Evolutionary conservation across 2,329 filamentous ascomycete genomes (phyloP).

Genomic region (Fusarium nodosum): DNA sequence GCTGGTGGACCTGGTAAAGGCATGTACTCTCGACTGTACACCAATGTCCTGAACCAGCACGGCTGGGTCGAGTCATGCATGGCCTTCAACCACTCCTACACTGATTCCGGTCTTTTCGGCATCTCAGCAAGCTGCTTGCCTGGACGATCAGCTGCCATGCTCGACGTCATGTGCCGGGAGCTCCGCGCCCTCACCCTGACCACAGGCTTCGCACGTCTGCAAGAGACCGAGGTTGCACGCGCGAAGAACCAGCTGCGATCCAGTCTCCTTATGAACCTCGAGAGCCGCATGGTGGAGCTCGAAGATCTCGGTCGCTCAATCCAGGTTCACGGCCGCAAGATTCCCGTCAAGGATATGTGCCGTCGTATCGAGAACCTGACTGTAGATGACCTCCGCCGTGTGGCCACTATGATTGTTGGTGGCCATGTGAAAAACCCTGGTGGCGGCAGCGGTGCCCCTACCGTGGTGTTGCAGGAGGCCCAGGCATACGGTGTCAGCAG

Average conservation of each 20-base stretch:
- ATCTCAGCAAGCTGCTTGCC: constrained; percentile 90
- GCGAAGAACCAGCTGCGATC: constrained; percentile 97
- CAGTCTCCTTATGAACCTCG: constrained; percentile 95
- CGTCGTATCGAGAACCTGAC: constrained; percentile 85
- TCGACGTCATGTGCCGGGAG: constrained; percentile 95
- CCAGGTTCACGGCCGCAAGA: constrained; percentile 94
- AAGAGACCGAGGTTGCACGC: constrained; percentile 83
- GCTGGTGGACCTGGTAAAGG: constrained; percentile 97
- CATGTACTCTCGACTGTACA: constrained; percentile 98
- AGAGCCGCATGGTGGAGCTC: constrained; percentile 96
- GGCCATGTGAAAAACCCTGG: constrained; percentile 83
- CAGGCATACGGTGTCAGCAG: constrained; percentile 77
- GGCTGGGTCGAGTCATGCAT: constrained; percentile 97
- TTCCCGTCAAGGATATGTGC: constrained; percentile 95
- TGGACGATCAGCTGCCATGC: constrained; percentile 81
- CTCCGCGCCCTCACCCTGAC: constrained; percentile 83
- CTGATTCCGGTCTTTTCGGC: constrained; percentile 93
- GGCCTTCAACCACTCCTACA: constrained; percentile 98
- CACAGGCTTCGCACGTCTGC: constrained; percentile 78
- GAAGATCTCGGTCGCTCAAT: constrained; percentile 96
- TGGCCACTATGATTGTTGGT: constrained; percentile 82
- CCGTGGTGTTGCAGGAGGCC: constrained; percentile 94
- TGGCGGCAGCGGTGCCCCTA: constrained; percentile 86
- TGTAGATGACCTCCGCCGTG: constrained; percentile 82
- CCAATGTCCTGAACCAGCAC: constrained; percentile 96